phyloP scores from a whole-genome alignment of 495 filamentous ascomycete species.

The Pyrenula massariospora region DNA sequence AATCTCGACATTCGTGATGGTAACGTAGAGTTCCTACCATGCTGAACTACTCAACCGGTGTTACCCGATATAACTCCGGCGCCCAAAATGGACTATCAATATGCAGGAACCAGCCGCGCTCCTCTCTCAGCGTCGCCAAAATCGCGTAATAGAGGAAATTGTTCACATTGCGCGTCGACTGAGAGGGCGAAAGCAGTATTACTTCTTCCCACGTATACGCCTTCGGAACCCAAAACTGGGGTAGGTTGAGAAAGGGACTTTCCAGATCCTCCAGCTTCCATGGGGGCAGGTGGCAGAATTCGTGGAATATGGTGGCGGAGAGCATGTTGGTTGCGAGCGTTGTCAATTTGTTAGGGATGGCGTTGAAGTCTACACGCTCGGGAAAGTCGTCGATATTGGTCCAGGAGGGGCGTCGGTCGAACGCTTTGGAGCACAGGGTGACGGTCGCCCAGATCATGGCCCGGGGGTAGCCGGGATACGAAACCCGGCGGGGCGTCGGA shows the following conservation, averaged over 20 bases:
- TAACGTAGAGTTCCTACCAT: too few species aligned
- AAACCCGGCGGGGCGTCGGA: neutral
- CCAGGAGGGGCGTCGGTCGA: neutral
- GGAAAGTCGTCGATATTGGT: neutral
- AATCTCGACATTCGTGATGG: too few species aligned
- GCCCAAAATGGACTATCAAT: too few species aligned
- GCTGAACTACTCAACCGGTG: too few species aligned
- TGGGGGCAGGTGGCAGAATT: neutral
- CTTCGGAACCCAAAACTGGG: too few species aligned
- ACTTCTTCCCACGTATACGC: neutral
- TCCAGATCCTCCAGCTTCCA: neutral
- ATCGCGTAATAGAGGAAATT: neutral
- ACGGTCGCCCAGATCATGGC: neutral
- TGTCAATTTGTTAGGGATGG: neutral
- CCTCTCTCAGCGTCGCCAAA: neutral
- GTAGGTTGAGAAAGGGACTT: neutral
- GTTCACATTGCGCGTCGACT: neutral
- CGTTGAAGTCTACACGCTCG: neutral
- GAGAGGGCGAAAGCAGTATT: neutral
- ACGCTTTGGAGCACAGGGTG: neutral
- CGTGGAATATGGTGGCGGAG: neutral
- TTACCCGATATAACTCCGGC: too few species aligned
- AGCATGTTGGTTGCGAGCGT: neutral
- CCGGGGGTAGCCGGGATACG: neutral
- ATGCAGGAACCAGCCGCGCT: neutral